These are phyloP conservation scores for Bjerkandera adusta DNA, from an alignment of 1,284 basidiomycete genomes.

Conservation along the genomic window DNA sequence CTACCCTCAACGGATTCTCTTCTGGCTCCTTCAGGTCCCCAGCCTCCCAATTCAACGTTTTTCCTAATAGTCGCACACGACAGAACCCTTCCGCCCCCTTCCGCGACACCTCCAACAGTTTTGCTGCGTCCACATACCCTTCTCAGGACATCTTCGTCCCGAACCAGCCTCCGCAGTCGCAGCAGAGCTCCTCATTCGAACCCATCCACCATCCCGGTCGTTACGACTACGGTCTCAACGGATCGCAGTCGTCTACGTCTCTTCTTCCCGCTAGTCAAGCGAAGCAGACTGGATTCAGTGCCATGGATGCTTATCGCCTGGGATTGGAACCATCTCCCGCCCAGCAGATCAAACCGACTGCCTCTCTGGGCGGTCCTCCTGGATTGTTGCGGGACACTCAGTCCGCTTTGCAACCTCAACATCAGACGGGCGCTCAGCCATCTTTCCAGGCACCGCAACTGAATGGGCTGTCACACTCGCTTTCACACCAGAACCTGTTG, in stretches of 20 bases:
- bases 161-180: constrained; percentile 21
- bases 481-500: constrained; percentile 15
- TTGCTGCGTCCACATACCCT: constrained; percentile 24
- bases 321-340: constrained; percentile 21
- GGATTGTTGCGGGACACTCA: constrained; percentile 16
- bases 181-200: constrained; percentile 24
- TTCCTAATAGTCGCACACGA: constrained; percentile 31
- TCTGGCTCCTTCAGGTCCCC: constrained; percentile 32
- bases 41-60: constrained; percentile 34
- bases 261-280: constrained; percentile 19
- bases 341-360: constrained; percentile 17
- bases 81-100: constrained; percentile 29
- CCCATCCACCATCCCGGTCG: constrained; percentile 26
- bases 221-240: constrained; percentile 27
- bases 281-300: constrained; percentile 21
- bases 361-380: constrained; percentile 7
- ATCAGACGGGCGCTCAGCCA: constrained; percentile 25
- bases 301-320: constrained; percentile 24
- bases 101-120: constrained; percentile 32
- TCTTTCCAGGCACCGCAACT: constrained; percentile 32
- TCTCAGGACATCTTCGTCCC: constrained; percentile 28
- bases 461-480: constrained; percentile 26
- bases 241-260: constrained; percentile 22
- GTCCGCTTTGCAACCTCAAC: constrained; percentile 16
- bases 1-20: constrained; percentile 41